phyloP scores from a whole-genome alignment of 192 early-diverging fungal genomes.

The Glomus cerebriforme region DNA sequence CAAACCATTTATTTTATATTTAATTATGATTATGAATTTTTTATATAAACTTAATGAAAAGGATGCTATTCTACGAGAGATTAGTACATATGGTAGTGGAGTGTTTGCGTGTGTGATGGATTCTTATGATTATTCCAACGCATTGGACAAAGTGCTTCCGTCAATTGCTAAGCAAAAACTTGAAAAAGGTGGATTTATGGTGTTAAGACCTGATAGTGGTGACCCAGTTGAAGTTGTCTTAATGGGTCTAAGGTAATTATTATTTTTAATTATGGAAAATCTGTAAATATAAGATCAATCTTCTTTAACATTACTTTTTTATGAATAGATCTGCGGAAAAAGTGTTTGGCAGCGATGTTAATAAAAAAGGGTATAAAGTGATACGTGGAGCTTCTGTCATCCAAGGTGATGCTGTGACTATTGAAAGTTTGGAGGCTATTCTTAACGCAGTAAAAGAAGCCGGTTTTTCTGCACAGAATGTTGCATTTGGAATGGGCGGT shows the following conservation, averaged over 20 bases:
- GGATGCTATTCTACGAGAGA: slow-evolving; percentile 67
- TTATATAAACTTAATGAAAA: too few species aligned
- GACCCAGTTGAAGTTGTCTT: slow-evolving; percentile 78
- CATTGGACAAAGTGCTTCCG: slow-evolving; percentile 75
- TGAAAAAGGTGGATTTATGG: slow-evolving; percentile 75
- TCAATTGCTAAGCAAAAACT: slow-evolving; percentile 65
- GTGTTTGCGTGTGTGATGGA: slow-evolving; percentile 91
- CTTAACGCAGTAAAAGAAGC: slow-evolving; percentile 56
- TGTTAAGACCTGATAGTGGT: slow-evolving; percentile 85
- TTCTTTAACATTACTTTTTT: not conserved
- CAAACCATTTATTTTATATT: too few species aligned
- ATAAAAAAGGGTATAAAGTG: slow-evolving; percentile 80
- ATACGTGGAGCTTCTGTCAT: slow-evolving; percentile 73
- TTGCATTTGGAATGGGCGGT: slow-evolving; percentile 87
- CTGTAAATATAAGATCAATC: not conserved
- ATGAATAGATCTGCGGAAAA: slow-evolving; percentile 61
- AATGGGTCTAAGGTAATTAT: slow-evolving; percentile 60
- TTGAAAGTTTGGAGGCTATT: slow-evolving; percentile 54
- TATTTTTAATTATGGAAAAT: not conserved
- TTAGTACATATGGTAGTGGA: slow-evolving; percentile 69
- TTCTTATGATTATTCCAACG: slow-evolving; percentile 81
- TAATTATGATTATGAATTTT: too few species aligned
- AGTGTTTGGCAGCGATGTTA: slow-evolving; percentile 69
- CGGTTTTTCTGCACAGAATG: slow-evolving; percentile 72
- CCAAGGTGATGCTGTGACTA: slow-evolving; percentile 83